Evolutionary conservation across 306 rosid species (phyloP).

Genomic region (Lathyrus sativus): DNA sequence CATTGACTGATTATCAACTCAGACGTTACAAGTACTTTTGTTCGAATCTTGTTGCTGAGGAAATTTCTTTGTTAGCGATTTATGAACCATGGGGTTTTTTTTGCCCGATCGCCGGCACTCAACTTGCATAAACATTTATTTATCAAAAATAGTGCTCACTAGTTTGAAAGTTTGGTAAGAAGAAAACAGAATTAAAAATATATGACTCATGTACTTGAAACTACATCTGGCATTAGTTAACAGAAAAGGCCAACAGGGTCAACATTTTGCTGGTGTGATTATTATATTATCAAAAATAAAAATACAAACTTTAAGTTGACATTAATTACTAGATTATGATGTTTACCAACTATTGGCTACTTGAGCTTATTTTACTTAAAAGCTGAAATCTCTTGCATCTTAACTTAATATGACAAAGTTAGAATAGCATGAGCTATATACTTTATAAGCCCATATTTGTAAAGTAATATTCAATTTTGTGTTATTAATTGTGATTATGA

Average conservation of each 20-base stretch:
- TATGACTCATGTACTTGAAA: background rate
- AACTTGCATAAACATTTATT: too few relatives aligned
- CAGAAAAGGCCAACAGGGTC: conserved; percentile 5
- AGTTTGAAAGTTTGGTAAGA: background rate
- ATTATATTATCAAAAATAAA: background rate
- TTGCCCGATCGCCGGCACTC: too few relatives aligned
- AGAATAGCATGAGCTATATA: conserved; percentile 21
- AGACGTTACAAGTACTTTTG: too few relatives aligned
- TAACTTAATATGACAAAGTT: conserved; percentile 14
- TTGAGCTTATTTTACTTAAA: background rate
- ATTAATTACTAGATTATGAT: conserved; percentile 38
- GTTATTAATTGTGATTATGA: conserved; percentile 33
- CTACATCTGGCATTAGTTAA: conserved; percentile 36
- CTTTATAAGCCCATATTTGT: conserved; percentile 26
- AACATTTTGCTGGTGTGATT: conserved; percentile 33
- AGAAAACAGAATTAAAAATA: conserved; percentile 2
- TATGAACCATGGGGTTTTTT: too few relatives aligned
- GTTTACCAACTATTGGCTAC: conserved; percentile 40
- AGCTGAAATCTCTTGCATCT: conserved; percentile 4
- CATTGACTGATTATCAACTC: background rate
- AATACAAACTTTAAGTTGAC: conserved; percentile 16
- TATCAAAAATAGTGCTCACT: background rate
- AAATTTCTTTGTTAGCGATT: too few relatives aligned
- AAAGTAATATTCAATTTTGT: conserved; percentile 9
- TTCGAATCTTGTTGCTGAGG: too few relatives aligned